Evolutionary conservation across 768 basidiomycete genomes (phyloP).

Genomic region (Pleurotus djamor): DNA sequence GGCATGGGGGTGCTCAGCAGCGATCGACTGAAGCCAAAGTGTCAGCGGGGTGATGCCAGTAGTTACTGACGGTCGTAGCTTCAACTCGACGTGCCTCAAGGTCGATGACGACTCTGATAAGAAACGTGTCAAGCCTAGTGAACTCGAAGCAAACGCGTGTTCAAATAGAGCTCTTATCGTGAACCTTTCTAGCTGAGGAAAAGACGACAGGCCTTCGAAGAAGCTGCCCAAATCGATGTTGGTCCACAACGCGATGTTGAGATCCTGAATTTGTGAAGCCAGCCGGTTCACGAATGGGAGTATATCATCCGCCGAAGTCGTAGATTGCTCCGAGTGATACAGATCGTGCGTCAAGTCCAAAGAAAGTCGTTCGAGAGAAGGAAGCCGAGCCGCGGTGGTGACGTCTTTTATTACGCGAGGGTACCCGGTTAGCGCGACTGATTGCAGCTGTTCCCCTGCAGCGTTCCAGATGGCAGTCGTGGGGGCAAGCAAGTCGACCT

Average conservation of each 20-base stretch:
- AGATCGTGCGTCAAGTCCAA: conserved; percentile 38
- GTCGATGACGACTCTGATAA: conserved; percentile 24
- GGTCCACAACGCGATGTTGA: conserved; percentile 39
- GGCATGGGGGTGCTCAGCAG: conserved; percentile 19
- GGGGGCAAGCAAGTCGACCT: conserved; percentile 25
- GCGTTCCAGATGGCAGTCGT: conserved; percentile 35
- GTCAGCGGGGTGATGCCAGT: conserved; percentile 29
- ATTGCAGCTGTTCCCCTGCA: conserved; percentile 32
- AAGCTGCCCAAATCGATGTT: conserved; percentile 37
- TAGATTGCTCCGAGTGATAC: conserved; percentile 13
- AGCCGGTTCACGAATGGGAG: conserved; percentile 39
- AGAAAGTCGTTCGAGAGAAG: conserved; percentile 28
- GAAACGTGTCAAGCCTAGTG: conserved; percentile 31
- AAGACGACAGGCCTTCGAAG: conserved; percentile 27
- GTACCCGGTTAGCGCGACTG: conserved; percentile 34
- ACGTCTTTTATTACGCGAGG: conserved; percentile 31
- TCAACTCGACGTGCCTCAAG: conserved; percentile 31
- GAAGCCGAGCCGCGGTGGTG: conserved; percentile 25
- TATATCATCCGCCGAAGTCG: conserved; percentile 24
- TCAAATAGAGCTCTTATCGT: conserved; percentile 38
- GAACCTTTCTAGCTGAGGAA: conserved; percentile 29
- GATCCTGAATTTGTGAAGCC: conserved; percentile 25
- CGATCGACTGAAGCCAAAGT: conserved; percentile 28
- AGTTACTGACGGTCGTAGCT: conserved; percentile 32
- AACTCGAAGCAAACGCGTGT: conserved; percentile 28